These are phyloP conservation scores for Vicia sativa DNA, from an alignment of 306 rosid genomes.

Conservation along the genomic window DNA sequence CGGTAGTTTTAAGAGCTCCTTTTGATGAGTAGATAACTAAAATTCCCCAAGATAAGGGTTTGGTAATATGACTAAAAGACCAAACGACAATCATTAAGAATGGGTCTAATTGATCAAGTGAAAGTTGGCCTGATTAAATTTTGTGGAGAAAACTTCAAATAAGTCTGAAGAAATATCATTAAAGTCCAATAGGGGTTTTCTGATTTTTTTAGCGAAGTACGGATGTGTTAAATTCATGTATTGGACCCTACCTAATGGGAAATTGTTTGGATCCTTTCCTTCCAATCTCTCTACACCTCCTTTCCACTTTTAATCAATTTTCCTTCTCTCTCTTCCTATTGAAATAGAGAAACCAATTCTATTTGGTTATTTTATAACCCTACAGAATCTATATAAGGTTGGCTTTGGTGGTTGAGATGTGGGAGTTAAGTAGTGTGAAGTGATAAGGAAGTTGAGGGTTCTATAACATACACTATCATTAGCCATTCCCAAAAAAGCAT, in stretches of 20 bases:
- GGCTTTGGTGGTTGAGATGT: background rate
- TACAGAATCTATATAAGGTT: background rate
- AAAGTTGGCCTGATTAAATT: background rate
- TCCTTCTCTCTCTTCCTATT: background rate
- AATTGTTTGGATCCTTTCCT: background rate
- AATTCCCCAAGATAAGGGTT: background rate
- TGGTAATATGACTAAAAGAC: background rate
- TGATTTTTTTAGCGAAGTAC: constrained; percentile 4
- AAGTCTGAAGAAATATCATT: background rate
- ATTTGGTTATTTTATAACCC: constrained; percentile 9
- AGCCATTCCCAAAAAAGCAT: background rate
- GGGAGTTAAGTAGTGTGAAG: background rate
- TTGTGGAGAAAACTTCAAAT: background rate
- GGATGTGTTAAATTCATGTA: background rate
- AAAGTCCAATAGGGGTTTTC: background rate
- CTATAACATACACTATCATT: background rate
- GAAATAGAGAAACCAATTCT: background rate
- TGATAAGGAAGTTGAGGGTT: background rate
- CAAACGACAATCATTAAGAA: background rate
- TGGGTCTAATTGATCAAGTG: background rate
- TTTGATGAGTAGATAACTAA: constrained; percentile 7
- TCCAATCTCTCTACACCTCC: background rate
- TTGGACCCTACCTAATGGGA: background rate
- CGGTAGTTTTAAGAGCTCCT: background rate
- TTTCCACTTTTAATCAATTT: background rate